phyloP scores from a whole-genome alignment of 257 asterid species.

The Scutellaria galericulata region DNA sequence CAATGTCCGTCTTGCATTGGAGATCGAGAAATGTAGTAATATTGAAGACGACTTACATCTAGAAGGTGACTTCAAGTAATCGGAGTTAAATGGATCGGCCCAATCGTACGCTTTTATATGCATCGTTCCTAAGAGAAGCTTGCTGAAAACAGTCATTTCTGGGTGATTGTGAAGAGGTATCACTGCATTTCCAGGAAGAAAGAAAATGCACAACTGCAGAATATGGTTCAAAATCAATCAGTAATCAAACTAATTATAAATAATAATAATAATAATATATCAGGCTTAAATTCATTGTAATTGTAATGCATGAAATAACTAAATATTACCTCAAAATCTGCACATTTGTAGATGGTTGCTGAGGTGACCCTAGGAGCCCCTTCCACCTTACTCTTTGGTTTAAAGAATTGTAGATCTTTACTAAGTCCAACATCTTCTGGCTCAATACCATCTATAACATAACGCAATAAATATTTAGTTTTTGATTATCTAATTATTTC shows the following conservation, averaged over 20 bases:
- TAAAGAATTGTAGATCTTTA: conserved; percentile 63
- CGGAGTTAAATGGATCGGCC: conserved; percentile 43
- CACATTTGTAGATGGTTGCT: conserved; percentile 64
- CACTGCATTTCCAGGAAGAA: conserved; percentile 64
- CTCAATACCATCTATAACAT: conserved; percentile 59
- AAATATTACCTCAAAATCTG: conserved; percentile 63
- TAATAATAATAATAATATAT: not conserved
- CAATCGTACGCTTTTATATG: conserved; percentile 85
- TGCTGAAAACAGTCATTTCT: conserved; percentile 87
- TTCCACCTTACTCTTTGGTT: conserved; percentile 46
- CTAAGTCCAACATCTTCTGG: conserved; percentile 81
- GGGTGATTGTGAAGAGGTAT: conserved; percentile 98
- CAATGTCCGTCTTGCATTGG: too few species aligned
- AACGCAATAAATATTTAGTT: too few species aligned
- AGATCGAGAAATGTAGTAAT: not conserved
- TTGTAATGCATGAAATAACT: not conserved
- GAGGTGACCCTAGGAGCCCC: conserved; percentile 61
- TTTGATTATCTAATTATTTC: too few species aligned
- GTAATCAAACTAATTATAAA: too few species aligned
- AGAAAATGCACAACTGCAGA: conserved; percentile 75
- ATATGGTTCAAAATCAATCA: not conserved
- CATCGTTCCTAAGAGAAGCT: conserved; percentile 81
- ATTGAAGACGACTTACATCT: conserved; percentile 45
- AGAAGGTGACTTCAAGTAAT: conserved; percentile 32
- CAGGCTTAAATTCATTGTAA: not conserved